Conservation (phyloP, 768 basidiomycete genomes). For the Agrocybe chaxingu region DNA sequence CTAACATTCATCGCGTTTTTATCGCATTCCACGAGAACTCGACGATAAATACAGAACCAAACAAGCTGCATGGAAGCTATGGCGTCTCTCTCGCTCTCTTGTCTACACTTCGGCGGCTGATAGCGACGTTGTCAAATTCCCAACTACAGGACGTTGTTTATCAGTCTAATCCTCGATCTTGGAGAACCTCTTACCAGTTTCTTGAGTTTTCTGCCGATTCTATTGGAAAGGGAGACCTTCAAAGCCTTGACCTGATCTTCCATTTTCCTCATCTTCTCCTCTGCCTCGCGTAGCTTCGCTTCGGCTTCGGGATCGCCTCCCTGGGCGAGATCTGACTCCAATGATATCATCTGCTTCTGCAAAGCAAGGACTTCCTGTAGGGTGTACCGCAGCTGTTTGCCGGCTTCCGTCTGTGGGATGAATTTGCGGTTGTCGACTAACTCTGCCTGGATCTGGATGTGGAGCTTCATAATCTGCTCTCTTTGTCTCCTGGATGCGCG, state of each 20-base stretch:
- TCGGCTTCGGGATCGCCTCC: not conserved
- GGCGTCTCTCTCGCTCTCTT: too few species aligned
- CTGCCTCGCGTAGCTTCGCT: not conserved
- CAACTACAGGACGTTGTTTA: too few species aligned
- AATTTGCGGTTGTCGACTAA: constrained; percentile 8
- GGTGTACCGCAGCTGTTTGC: constrained; percentile 10
- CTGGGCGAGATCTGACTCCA: not conserved
- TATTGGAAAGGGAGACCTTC: not conserved
- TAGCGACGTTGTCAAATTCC: too few species aligned
- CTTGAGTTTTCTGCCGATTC: too few species aligned
- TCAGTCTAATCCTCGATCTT: too few species aligned
- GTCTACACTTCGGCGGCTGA: too few species aligned
- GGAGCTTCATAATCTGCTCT: too few species aligned
- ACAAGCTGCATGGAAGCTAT: too few species aligned
- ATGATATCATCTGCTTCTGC: constrained; percentile 4
- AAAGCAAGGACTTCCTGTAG: constrained; percentile 9
- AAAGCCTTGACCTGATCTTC: not conserved
- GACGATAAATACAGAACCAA: too few species aligned
- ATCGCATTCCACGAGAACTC: too few species aligned
- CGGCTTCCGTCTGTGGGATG: constrained; percentile 14
- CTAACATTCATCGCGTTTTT: too few species aligned
- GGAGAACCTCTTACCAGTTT: too few species aligned
- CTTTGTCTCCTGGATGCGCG: constrained; percentile 1
- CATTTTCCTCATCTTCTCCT: not conserved
- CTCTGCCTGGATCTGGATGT: constrained; percentile 12